Evolutionary conservation across 306 rosid genomes (phyloP).

Genomic region (Malus sieversii): DNA sequence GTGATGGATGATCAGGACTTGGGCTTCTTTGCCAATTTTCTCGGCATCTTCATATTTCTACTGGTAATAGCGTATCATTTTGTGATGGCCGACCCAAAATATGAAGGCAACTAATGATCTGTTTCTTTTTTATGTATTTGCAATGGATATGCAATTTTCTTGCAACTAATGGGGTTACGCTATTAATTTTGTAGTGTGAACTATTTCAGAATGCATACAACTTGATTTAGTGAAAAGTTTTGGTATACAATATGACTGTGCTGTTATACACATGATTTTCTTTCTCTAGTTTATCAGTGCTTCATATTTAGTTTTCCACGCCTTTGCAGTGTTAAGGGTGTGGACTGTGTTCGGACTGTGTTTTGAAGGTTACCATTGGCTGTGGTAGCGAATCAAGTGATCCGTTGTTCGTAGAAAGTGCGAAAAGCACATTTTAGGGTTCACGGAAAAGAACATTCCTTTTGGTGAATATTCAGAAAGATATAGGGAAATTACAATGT

Average conservation of each 20-base stretch:
- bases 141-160: conserved; percentile 11
- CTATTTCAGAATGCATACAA: conserved; percentile 17
- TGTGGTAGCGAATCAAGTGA: background rate
- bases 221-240: conserved; percentile 15
- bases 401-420: background rate
- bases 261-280: background rate
- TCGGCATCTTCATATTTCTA: conserved; percentile 73
- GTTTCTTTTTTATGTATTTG: conserved; percentile 1
- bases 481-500: background rate
- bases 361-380: background rate
- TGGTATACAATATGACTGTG: conserved; percentile 6
- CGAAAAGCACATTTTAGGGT: background rate
- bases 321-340: background rate
- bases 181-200: conserved; percentile 24
- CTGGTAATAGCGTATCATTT: conserved; percentile 81
- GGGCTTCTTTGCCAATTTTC: conserved; percentile 91
- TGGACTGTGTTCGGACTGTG: background rate
- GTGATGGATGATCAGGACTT: conserved; percentile 84
- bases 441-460: background rate
- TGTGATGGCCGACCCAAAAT: conserved; percentile 86
- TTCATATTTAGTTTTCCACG: background rate
- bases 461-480: background rate
- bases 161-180: conserved; percentile 12
- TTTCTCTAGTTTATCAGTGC: background rate
- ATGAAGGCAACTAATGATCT: conserved; percentile 49